Evolutionary conservation across 2,329 filamentous ascomycete species (phyloP).

Genomic region (Ceratocystis eucalypticola): DNA sequence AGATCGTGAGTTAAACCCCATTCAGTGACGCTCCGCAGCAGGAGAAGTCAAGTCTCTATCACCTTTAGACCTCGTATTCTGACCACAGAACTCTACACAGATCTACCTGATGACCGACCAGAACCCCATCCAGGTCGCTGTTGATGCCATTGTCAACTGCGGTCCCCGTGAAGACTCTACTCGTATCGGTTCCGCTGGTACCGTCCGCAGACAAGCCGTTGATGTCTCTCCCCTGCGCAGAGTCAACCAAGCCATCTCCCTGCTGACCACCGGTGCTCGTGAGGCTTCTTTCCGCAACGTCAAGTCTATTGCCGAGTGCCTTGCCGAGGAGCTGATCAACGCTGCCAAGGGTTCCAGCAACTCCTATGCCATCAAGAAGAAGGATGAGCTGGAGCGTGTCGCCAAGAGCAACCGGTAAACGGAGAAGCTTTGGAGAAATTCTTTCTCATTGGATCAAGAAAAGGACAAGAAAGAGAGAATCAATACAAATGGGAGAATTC

Average conservation of each 20-base stretch:
- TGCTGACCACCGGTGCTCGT: slow-evolving; percentile 96
- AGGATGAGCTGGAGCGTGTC: slow-evolving; percentile 99
- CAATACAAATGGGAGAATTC: slow-evolving; percentile 20
- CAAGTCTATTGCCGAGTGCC: slow-evolving; percentile 99
- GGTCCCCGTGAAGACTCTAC: slow-evolving; percentile 99
- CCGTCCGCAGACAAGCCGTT: slow-evolving; percentile 98
- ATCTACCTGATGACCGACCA: slow-evolving; percentile 99
- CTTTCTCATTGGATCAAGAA: slow-evolving; percentile 27
- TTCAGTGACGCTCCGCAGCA: background rate
- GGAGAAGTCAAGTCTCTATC: too few species aligned
- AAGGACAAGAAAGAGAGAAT: slow-evolving; percentile 21
- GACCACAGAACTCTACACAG: slow-evolving; percentile 35
- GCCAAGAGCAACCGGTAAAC: slow-evolving; percentile 99
- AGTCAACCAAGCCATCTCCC: slow-evolving; percentile 99
- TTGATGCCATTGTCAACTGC: slow-evolving; percentile 99
- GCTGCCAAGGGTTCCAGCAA: slow-evolving; percentile 99
- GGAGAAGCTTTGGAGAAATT: slow-evolving; percentile 23
- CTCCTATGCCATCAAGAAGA: slow-evolving; percentile 99
- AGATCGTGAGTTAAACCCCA: slow-evolving; percentile 65
- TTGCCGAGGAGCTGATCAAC: slow-evolving; percentile 99
- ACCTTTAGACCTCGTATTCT: slow-evolving; percentile 19
- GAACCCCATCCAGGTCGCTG: slow-evolving; percentile 99
- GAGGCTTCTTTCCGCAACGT: slow-evolving; percentile 99
- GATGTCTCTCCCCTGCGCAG: slow-evolving; percentile 98
- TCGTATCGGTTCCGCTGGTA: slow-evolving; percentile 98